Conservation (phyloP, 257 asterid species). For the Lycium barbarum region DNA sequence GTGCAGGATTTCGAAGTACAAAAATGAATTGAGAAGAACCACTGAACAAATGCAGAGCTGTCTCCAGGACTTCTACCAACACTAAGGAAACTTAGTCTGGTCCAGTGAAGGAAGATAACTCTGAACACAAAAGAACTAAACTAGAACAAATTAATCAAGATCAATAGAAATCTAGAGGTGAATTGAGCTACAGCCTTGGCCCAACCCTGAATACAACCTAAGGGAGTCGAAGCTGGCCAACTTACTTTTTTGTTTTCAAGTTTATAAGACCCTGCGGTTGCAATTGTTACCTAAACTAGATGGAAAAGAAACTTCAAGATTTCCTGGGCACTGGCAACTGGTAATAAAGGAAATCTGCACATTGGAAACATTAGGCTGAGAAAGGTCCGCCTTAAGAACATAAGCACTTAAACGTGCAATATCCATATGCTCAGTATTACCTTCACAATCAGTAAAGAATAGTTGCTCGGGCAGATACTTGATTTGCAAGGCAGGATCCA, state of each 20-base stretch:
- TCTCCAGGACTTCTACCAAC: slow-evolving; percentile 10
- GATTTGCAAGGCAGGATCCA: not conserved
- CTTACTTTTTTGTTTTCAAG: not conserved
- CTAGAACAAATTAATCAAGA: not conserved
- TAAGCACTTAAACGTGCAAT: slow-evolving; percentile 20
- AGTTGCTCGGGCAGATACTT: slow-evolving; percentile 8
- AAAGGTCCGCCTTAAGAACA: slow-evolving; percentile 3
- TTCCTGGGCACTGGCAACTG: slow-evolving; percentile 14
- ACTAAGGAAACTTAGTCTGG: not conserved
- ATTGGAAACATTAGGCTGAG: not conserved
- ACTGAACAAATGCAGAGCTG: not conserved
- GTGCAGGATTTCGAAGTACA: not conserved
- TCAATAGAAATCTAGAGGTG: slow-evolving; percentile 19
- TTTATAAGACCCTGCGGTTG: not conserved
- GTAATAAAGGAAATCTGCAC: not conserved
- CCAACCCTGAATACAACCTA: not conserved
- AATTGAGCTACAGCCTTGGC: not conserved
- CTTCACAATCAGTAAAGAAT: not conserved
- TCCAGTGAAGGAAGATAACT: not conserved
- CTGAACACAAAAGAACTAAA: not conserved
- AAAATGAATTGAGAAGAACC: not conserved
- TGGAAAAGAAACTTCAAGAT: not conserved
- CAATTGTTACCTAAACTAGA: slow-evolving; percentile 3
- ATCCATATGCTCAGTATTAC: not conserved
- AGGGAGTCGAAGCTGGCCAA: not conserved